Conservation (phyloP, 176 grass and related monocot genomes). For the Ensete glaucum region DNA sequence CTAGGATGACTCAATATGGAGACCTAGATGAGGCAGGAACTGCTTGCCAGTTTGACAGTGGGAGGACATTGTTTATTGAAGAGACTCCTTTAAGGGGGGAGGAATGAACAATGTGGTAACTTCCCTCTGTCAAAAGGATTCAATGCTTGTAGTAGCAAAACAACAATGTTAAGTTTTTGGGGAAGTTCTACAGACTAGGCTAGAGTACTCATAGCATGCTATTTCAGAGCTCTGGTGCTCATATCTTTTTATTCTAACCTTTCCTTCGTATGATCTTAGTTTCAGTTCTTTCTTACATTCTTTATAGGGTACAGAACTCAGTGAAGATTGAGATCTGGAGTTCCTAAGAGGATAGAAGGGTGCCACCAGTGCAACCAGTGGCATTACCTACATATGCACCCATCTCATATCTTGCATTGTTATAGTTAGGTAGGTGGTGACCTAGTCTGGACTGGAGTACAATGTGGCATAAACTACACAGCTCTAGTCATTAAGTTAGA, state of each 20-base stretch:
- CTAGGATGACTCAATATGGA: conserved; percentile 22
- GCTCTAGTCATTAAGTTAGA: too few relatives aligned
- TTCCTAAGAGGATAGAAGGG: too few relatives aligned
- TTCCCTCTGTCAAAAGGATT: conserved; percentile 10
- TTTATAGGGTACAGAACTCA: not conserved
- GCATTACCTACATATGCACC: too few relatives aligned
- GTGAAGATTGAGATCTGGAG: too few relatives aligned
- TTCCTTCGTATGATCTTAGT: not conserved
- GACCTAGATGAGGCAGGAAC: not conserved
- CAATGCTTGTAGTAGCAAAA: not conserved
- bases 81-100: conserved; percentile 4
- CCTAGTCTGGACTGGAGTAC: too few relatives aligned
- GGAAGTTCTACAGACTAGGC: conserved; percentile 3
- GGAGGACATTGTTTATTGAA: not conserved
- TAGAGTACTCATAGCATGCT: not conserved
- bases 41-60: not conserved
- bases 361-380: too few relatives aligned
- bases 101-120: conserved; percentile 20
- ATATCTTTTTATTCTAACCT: not conserved
- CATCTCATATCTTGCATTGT: too few relatives aligned
- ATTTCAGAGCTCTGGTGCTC: not conserved
- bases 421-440: too few relatives aligned
- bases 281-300: not conserved
- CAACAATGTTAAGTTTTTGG: conserved; percentile 1
- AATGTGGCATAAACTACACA: too few relatives aligned